These are phyloP conservation scores for Malassezia sp. DNA, from an alignment of 1,284 basidiomycete species.

Conservation along the genomic window DNA sequence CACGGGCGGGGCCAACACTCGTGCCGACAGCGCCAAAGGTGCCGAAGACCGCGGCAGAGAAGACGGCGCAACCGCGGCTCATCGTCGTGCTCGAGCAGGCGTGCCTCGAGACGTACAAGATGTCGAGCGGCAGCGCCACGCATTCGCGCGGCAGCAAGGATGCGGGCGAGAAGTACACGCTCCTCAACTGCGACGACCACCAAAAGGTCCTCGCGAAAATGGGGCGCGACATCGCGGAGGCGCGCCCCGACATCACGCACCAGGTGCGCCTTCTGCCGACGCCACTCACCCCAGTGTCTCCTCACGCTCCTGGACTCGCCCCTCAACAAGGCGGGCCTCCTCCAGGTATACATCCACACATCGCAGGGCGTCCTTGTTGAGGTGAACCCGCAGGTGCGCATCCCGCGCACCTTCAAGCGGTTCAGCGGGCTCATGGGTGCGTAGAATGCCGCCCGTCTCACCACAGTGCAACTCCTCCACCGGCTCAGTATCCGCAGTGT, in stretches of 20 bases:
- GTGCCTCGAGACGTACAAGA: conserved; percentile 86
- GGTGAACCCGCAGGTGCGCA: conserved; percentile 93
- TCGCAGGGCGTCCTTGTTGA: conserved; percentile 93
- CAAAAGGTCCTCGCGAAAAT: conserved; percentile 97
- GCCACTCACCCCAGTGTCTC: too few relatives aligned
- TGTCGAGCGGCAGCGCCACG: conserved; percentile 53
- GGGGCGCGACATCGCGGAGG: conserved; percentile 92
- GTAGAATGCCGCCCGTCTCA: not conserved
- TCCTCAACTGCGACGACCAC: conserved; percentile 97
- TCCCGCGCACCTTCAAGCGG: conserved; percentile 94
- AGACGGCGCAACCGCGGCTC: conserved; percentile 48
- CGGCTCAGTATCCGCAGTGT: conserved; percentile 88
- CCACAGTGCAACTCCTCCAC: conserved; percentile 81
- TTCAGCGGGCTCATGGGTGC: conserved; percentile 82
- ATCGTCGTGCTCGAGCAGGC: conserved; percentile 88
- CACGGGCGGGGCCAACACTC: conserved; percentile 33
- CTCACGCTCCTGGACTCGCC: conserved; percentile 94
- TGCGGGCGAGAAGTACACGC: conserved; percentile 69
- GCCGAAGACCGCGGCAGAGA: conserved; percentile 37
- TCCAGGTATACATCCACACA: conserved; percentile 98
- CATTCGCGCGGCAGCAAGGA: conserved; percentile 45
- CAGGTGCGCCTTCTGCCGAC: too few relatives aligned
- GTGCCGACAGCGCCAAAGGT: conserved; percentile 41
- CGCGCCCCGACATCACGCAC: conserved; percentile 94
- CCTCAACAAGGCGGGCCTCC: conserved; percentile 86